Percentiles rank a stretch among this genome's conserved stretches.
These are phyloP conservation scores for Phytophthora tentaculata DNA, from an alignment of 352 stramenopile species.

Conservation along the genomic window DNA sequence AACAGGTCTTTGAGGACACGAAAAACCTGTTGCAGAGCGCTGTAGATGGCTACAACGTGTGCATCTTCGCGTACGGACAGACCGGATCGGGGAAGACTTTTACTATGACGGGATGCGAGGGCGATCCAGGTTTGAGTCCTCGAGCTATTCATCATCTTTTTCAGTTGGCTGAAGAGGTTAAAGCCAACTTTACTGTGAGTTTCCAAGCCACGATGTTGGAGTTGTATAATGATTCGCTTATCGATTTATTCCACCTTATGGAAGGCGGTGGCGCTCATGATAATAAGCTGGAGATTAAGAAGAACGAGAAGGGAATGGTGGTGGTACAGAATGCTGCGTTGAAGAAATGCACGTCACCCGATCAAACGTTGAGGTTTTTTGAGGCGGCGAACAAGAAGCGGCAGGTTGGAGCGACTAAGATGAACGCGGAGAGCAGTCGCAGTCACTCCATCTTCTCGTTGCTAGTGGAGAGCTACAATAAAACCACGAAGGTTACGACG, in stretches of 20 bases:
- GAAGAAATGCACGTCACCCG: conserved; percentile 68
- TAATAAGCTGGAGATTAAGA: conserved; percentile 94
- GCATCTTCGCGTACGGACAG: conserved; percentile 95
- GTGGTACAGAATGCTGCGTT: conserved; percentile 88
- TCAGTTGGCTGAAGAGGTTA: conserved; percentile 56
- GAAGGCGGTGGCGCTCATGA: conserved; percentile 57
- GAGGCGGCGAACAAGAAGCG: conserved; percentile 89
- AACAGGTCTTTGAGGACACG: conserved; percentile 93
- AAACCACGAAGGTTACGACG: conserved; percentile 85
- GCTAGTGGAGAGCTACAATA: conserved; percentile 89
- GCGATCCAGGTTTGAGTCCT: conserved; percentile 82
- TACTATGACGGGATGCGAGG: conserved; percentile 90
- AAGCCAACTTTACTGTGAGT: conserved; percentile 61
- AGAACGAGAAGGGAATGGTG: conserved; percentile 93
- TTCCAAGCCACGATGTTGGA: conserved; percentile 93
- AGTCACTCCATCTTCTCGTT: conserved; percentile 93
- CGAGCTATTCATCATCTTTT: conserved; percentile 91
- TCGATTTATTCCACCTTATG: conserved; percentile 89
- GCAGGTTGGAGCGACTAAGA: conserved; percentile 91
- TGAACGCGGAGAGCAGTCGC: conserved; percentile 92
- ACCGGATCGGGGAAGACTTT: conserved; percentile 94
- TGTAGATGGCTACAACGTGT: conserved; percentile 93
- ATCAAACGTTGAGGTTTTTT: conserved; percentile 89
- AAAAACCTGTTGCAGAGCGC: conserved; percentile 91
- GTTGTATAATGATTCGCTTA: conserved; percentile 93